Base-by-base conservation (phyloP, 768 basidiomycete genomes). In the Fistulinella prunicolor region DNA sequence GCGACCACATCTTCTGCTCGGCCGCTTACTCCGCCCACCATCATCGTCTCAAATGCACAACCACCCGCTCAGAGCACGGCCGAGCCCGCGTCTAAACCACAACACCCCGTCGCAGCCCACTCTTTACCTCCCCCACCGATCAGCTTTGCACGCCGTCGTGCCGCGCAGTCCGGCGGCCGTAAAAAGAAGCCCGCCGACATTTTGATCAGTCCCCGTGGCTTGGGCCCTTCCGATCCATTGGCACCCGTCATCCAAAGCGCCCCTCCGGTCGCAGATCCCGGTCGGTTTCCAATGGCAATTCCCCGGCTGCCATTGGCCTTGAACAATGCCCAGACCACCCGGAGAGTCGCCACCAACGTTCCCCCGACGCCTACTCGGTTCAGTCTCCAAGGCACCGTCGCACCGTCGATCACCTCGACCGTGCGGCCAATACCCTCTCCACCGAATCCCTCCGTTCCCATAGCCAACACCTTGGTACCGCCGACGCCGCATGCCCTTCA, bases 171-270 rank as follows among this genome's bases (percentile, higher is more conserved):
- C 12, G 81, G 82, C n/a, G 68, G 62, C 1, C 75, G 73, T 38
- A 81, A 78, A 63, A 85, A 74, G 67, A 89, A 88, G 65, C 87
- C 87, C 0, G 86, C 87, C 2, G 87, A 89, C 58, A 85, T 89
- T 51, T 59, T 88, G 51, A 88, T 90, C 72, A 85, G 80, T 54
- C 85, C 86, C 9, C 73, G 83, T 44, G 83, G 83, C 51, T 61
- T 72, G 5, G 75, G 78, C 24, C 59, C 67, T 0, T 67, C 63
- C 16, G 81, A 82, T 49, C 79, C 79, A 47, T 68, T 83, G 34
- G 78, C 77, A 46, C 85, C 86, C 20, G 75, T 77, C 40, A 85
- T 90, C 28, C 87, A 89, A 63, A 88, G 86, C 55, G 87, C 87
- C 0, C 87, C 87, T 1, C 83, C 86, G 0, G 70, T 85, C 38